Evolutionary conservation across 2,329 filamentous ascomycete genomes (phyloP).

Genomic region (Drechslerella coelobrocha): DNA sequence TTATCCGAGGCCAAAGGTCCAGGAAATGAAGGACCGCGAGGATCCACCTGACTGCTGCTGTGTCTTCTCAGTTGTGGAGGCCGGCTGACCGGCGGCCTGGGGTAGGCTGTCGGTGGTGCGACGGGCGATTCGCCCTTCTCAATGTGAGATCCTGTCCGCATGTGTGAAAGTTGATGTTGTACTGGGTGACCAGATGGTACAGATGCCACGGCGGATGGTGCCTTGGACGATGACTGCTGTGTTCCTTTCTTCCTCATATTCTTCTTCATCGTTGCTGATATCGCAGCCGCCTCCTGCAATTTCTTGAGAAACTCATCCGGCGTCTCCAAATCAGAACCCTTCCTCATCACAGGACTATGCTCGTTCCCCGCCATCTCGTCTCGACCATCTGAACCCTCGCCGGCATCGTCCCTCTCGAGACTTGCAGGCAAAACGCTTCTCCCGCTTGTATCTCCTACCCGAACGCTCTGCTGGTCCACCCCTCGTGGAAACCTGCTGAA

Average conservation of each 20-base stretch:
- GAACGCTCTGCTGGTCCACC: conserved; percentile 73
- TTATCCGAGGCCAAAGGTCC: conserved; percentile 32
- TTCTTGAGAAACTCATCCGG: conserved; percentile 93
- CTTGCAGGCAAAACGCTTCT: conserved; percentile 12
- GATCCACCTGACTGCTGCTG: conserved; percentile 39
- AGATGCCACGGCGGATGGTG: conserved; percentile 46
- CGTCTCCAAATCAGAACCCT: conserved; percentile 87
- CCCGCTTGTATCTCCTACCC: conserved; percentile 19
- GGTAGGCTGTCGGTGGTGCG: conserved; percentile 20
- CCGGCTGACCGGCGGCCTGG: conserved; percentile 4
- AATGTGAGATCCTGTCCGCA: conserved; percentile 51
- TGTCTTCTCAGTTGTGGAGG: conserved; percentile 25
- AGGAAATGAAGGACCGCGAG: conserved; percentile 50
- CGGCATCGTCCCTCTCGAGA: conserved; percentile 4
- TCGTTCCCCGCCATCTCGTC: conserved; percentile 38
- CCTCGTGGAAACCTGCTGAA: conserved; percentile 94
- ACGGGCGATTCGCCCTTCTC: conserved; percentile 15
- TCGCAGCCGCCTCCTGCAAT: conserved; percentile 61
- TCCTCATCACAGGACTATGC: conserved; percentile 83
- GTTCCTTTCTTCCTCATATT: conserved; percentile 57
- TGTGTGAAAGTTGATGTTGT: conserved; percentile 59
- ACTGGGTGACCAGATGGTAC: conserved; percentile 56
- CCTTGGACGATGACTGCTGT: conserved; percentile 28
- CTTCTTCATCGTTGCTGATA: conserved; percentile 66
- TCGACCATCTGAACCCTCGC: conserved; percentile 20